Percentiles rank a stretch among this genome's conserved stretches.
Conservation (phyloP, 331 rosid species). For the Malus hybrid region DNA sequence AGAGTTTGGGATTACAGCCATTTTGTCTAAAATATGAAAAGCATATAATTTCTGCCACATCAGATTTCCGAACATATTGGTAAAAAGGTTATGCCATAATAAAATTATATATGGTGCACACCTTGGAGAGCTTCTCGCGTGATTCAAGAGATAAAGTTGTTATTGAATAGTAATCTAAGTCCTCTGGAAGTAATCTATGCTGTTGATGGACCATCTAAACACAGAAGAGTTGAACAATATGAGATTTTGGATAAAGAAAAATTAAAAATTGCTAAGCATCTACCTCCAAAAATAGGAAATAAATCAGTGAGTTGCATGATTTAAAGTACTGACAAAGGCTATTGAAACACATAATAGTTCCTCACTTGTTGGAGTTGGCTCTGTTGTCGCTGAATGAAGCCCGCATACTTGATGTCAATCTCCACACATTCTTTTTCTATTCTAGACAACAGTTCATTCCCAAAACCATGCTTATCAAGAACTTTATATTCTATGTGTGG, state of each 20-base stretch:
- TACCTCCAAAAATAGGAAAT: neutral
- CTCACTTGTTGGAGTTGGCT: conserved; percentile 86
- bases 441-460: conserved; percentile 53
- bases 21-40: neutral
- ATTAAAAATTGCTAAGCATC: neutral
- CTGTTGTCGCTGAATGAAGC: conserved; percentile 88
- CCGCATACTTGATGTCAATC: conserved; percentile 92
- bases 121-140: conserved; percentile 92
- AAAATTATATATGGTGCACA: conserved; percentile 16
- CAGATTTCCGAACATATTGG: neutral
- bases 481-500: conserved; percentile 73
- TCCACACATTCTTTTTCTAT: conserved; percentile 83
- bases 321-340: neutral
- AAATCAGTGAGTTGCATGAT: neutral
- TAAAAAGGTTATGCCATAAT: neutral
- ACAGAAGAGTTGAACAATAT: conserved; percentile 19
- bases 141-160: conserved; percentile 82
- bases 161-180: conserved; percentile 80
- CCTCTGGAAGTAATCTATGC: conserved; percentile 78
- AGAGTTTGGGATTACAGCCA: neutral
- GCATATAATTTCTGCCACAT: neutral
- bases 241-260: conserved; percentile 3
- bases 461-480: conserved; percentile 82
- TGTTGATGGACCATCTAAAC: conserved; percentile 77
- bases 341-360: neutral